Base-by-base conservation (phyloP, 78 protist genomes). In the Salpingoeca rosetta region DNA sequence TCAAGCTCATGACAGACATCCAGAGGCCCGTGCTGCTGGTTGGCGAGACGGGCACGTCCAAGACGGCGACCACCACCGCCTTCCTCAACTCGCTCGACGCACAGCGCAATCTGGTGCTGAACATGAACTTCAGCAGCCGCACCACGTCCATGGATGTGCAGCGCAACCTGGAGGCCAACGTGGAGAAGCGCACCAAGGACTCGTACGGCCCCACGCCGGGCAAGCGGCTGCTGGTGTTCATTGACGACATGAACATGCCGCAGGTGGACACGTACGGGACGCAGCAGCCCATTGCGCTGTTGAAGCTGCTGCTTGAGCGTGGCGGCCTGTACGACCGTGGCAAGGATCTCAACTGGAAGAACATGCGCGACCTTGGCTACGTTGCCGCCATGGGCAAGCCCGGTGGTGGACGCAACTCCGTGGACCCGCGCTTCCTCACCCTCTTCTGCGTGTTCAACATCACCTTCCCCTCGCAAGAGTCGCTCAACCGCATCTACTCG, bases 21-120 rank as follows among this genome's bases (percentile, higher is more conserved):
- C 83, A 72, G 38, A 43, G 0, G 28, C 92, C 92, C 12, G 80
- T 90, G 27, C 84, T 93, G 42, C 86, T 93, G 26, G 89, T 93
- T 31, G 97, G 97, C 27, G 92, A 78, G 84, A 39, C 92, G 1
- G 97, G 97, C 22, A 95, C 97, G 2, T 94, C 94, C 38, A 95
- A 95, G 83, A 92, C 97, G 44, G 92, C 88, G 28, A 90, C 90
- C 43, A 89, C 89, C 44, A 84, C 87, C 39, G 72, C 45, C 72
- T 93, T 51, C 90, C 38, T 95, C 72, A 36, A 82, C 35, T 27
- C 39, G 11, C 87, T 86, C 40, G 72, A n/a, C 41, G 56, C 76
- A 1, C 51, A 43, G 36, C 28, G 35, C n/a, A 42, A 38, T 17
- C 43, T 75, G 65, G 24, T 73, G 25, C 42, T 91, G 57, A 80